phyloP scores from a whole-genome alignment of 176 grass and related monocot genomes.

The Typha latifolia region DNA sequence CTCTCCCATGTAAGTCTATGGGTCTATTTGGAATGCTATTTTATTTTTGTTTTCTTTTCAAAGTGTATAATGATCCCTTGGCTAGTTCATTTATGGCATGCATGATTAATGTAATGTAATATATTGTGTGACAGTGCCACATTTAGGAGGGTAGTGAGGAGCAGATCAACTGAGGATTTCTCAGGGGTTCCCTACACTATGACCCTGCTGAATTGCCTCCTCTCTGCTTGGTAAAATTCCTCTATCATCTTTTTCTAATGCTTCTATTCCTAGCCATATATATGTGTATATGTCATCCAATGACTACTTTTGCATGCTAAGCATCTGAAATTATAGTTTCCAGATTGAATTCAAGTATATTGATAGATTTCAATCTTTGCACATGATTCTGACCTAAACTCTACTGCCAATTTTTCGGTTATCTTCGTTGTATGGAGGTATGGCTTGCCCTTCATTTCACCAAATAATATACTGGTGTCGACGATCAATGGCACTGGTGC shows the following conservation, averaged over 20 bases:
- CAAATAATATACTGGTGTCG: constrained; percentile 44
- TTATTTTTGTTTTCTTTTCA: background rate
- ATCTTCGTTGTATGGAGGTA: constrained; percentile 12
- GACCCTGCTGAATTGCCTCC: constrained; percentile 76
- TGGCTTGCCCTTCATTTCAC: constrained; percentile 58
- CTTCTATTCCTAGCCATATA: no score
- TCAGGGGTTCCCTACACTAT: constrained; percentile 57
- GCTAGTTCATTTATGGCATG: background rate
- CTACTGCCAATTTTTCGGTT: no score
- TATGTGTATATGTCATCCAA: no score
- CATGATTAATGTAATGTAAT: background rate
- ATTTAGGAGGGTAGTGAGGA: constrained; percentile 61
- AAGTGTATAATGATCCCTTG: background rate
- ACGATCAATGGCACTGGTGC: constrained; percentile 78
- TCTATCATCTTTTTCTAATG: no score
- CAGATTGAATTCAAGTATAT: no score
- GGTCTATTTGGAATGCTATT: background rate
- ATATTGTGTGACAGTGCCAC: constrained; percentile 35
- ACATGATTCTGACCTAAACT: no score
- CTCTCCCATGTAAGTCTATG: constrained; percentile 1
- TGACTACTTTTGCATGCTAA: no score
- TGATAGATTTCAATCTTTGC: no score
- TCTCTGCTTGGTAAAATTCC: constrained; percentile 48
- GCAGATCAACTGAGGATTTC: constrained; percentile 59
- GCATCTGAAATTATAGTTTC: no score